These are phyloP conservation scores for Phylloporus gajari DNA, from an alignment of 1,284 basidiomycete species.

Conservation along the genomic window DNA sequence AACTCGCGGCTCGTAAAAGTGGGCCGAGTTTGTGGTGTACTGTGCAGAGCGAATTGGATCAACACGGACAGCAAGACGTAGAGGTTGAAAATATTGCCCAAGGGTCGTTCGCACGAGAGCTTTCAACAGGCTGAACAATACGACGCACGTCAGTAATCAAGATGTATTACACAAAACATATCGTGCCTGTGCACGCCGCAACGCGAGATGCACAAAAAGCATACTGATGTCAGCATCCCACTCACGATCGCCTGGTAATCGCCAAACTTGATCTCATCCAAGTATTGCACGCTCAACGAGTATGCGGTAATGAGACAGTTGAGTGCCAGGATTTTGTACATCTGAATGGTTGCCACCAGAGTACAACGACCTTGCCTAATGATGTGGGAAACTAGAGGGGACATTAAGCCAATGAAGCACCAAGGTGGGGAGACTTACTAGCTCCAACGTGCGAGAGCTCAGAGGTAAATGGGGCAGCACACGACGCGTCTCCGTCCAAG, in stretches of 20 bases:
- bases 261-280: constrained; percentile 97
- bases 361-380: constrained; percentile 97
- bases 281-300: constrained; percentile 93
- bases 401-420: constrained; percentile 19
- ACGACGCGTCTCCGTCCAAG: constrained; percentile 96
- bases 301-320: constrained; percentile 98
- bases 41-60: constrained; percentile 92
- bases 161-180: neutral
- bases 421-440: constrained; percentile 63
- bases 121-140: constrained; percentile 81
- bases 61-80: constrained; percentile 93
- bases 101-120: constrained; percentile 87
- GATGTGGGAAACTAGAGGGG: constrained; percentile 83
- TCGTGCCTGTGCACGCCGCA: constrained; percentile 92
- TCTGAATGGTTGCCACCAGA: constrained; percentile 95
- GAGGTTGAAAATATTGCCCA: constrained; percentile 95
- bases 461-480: constrained; percentile 96
- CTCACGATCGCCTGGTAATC: constrained; percentile 95
- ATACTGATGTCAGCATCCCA: constrained; percentile 96
- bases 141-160: constrained; percentile 18
- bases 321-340: constrained; percentile 98
- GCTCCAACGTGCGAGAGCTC: constrained; percentile 94
- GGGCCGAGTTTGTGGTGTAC: constrained; percentile 89
- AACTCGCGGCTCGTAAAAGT: constrained; percentile 80
- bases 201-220: constrained; percentile 95